Conservation (phyloP, 1,284 basidiomycete genomes). For the Schizophyllum commune region DNA sequence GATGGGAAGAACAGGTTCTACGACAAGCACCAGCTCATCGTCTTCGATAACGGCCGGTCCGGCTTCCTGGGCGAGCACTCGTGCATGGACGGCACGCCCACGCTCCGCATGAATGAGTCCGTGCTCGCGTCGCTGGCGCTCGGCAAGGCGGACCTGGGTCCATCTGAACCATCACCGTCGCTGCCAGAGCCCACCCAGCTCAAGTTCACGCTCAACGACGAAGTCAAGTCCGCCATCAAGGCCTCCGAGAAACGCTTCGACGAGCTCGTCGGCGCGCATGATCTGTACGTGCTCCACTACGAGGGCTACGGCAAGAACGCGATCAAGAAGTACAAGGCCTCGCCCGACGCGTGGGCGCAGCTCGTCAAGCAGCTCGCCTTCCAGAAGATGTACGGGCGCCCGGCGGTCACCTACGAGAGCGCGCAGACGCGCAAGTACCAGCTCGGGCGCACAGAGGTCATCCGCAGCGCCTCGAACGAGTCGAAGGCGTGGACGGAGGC, state of each 20-base stretch:
- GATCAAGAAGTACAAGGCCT: conserved; percentile 86
- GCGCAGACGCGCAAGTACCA: conserved; percentile 93
- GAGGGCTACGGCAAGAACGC: conserved; percentile 86
- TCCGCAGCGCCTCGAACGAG: conserved; percentile 80
- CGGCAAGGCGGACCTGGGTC: conserved; percentile 71
- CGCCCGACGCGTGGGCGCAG: conserved; percentile 94
- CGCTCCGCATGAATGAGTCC: conserved; percentile 94
- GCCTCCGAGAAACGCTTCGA: conserved; percentile 65
- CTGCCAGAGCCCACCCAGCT: conserved; percentile 64
- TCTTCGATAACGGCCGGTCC: conserved; percentile 89
- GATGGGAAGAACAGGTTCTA: conserved; percentile 92
- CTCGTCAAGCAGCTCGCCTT: conserved; percentile 95
- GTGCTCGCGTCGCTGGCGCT: conserved; percentile 72
- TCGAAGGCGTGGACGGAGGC: conserved; percentile 82
- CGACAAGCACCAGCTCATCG: conserved; percentile 95
- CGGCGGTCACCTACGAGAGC: conserved; percentile 88
- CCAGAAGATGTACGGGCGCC: conserved; percentile 76
- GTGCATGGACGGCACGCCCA: conserved; percentile 95
- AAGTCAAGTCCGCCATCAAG: conserved; percentile 47
- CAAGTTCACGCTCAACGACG: conserved; percentile 61
- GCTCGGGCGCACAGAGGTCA: conserved; percentile 91
- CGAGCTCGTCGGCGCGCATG: conserved; percentile 71
- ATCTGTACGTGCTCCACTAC: conserved; percentile 83
- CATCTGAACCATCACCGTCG: conserved; percentile 27
- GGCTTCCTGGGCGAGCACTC: conserved; percentile 90